phyloP scores from a whole-genome alignment of 768 basidiomycete species.

The Boletus coccyginus region DNA sequence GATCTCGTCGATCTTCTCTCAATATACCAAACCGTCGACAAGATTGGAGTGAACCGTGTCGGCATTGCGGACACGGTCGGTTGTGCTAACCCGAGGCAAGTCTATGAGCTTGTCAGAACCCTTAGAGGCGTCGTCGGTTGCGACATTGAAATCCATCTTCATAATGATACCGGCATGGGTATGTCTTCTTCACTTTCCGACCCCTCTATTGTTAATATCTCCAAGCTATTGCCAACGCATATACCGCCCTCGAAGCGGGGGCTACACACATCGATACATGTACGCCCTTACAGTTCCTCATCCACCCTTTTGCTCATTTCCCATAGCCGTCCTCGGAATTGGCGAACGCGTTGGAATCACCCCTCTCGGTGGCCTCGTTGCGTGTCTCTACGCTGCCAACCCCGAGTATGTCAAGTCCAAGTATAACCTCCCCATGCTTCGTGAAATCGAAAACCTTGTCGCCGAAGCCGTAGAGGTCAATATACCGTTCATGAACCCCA shows the following conservation, averaged over 20 bases:
- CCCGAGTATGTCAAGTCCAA: conserved; percentile 99
- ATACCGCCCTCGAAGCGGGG: conserved; percentile 96
- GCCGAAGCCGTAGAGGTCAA: conserved; percentile 98
- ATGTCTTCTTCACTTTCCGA: conserved; percentile 16
- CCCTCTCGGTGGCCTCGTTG: conserved; percentile 93
- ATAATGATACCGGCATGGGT: conserved; percentile 99
- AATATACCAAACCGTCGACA: conserved; percentile 99
- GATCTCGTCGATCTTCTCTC: conserved; percentile 98
- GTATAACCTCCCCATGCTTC: conserved; percentile 96
- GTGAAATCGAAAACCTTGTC: conserved; percentile 98
- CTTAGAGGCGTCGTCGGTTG: conserved; percentile 94
- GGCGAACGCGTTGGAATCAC: conserved; percentile 99
- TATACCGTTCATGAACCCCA: conserved; percentile 95
- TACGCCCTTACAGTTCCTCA: conserved; percentile 34
- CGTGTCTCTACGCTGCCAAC: conserved; percentile 94
- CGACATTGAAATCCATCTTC: conserved; percentile 97
- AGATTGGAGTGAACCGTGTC: conserved; percentile 98
- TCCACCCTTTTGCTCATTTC: neutral
- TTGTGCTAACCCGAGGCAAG: conserved; percentile 97
- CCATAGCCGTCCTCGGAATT: conserved; percentile 86
- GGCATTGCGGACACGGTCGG: conserved; percentile 99
- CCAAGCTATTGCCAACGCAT: conserved; percentile 94
- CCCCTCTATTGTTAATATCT: conserved; percentile 3
- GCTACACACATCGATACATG: conserved; percentile 99
- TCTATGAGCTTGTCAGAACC: conserved; percentile 96